phyloP scores from a whole-genome alignment of 306 rosid genomes.

The Vigna nakashimae region DNA sequence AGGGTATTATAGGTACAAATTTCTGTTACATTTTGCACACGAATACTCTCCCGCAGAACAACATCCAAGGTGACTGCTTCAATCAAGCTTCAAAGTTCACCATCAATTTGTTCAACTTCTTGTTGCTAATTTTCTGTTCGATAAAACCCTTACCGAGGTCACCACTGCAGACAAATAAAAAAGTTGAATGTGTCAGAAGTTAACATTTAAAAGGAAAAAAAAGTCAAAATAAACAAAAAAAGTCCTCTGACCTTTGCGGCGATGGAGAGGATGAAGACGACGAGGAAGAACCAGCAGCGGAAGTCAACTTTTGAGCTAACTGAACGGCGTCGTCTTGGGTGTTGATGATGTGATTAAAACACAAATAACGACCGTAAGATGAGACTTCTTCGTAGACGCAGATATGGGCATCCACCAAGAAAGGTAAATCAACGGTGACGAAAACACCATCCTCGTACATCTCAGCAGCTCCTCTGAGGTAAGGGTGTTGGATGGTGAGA shows the following conservation, averaged over 20 bases:
- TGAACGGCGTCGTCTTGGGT: slow-evolving; percentile 65
- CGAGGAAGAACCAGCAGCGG: slow-evolving; percentile 44
- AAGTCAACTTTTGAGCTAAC: slow-evolving; percentile 67
- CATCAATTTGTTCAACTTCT: slow-evolving; percentile 84
- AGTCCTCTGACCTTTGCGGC: slow-evolving; percentile 55
- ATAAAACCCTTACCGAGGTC: slow-evolving; percentile 57
- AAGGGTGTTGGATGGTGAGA: slow-evolving; percentile 62
- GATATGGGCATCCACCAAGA: slow-evolving; percentile 72
- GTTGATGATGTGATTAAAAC: slow-evolving; percentile 74
- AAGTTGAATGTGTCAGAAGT: neutral
- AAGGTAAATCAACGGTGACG: slow-evolving; percentile 74
- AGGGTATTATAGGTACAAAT: slow-evolving; percentile 41
- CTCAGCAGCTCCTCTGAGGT: slow-evolving; percentile 93
- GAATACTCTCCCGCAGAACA: slow-evolving; percentile 16
- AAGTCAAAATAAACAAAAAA: slow-evolving; percentile 6
- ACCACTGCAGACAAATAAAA: slow-evolving; percentile 47
- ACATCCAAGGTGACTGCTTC: slow-evolving; percentile 25
- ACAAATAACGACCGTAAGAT: slow-evolving; percentile 89
- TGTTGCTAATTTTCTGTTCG: slow-evolving; percentile 79
- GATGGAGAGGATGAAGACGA: slow-evolving; percentile 42
- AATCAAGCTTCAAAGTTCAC: slow-evolving; percentile 58
- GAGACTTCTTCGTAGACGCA: slow-evolving; percentile 73
- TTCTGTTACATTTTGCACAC: slow-evolving; percentile 23
- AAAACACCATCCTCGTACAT: slow-evolving; percentile 89
- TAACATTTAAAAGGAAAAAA: neutral